Conservation (phyloP, 2,329 filamentous ascomycete species). For the Penicillium janthinellum region DNA sequence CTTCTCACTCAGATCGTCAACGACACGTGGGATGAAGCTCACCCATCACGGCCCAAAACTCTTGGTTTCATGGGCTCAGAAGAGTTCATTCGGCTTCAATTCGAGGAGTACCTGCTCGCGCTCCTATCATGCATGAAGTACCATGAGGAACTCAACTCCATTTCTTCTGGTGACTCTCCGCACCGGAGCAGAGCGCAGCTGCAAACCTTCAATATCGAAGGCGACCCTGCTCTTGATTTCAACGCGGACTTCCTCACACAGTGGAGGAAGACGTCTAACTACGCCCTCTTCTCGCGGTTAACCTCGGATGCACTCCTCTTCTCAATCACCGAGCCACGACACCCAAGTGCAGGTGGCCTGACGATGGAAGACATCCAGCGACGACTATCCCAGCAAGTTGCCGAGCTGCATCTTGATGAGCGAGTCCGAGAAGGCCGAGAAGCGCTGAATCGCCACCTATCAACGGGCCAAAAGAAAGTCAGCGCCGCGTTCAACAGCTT, state of each 20-base stretch:
- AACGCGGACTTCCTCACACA: slow-evolving; percentile 80
- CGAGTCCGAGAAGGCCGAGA: slow-evolving; percentile 81
- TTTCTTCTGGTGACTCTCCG: slow-evolving; percentile 49
- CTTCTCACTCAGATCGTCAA: slow-evolving; percentile 90
- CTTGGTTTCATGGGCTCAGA: slow-evolving; percentile 94
- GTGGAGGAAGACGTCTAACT: slow-evolving; percentile 89
- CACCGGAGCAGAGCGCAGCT: slow-evolving; percentile 53
- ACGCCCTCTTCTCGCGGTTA: slow-evolving; percentile 78
- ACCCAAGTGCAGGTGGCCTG: slow-evolving; percentile 89
- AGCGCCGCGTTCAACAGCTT: slow-evolving; percentile 83
- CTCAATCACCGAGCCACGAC: slow-evolving; percentile 88
- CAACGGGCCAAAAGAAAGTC: slow-evolving; percentile 83
- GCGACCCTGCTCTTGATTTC: slow-evolving; percentile 84
- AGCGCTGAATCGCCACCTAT: slow-evolving; percentile 83
- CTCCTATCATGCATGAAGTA: slow-evolving; percentile 89
- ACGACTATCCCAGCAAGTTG: slow-evolving; percentile 84
- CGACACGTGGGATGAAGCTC: slow-evolving; percentile 93
- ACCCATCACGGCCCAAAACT: slow-evolving; percentile 87
- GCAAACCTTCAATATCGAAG: slow-evolving; percentile 65
- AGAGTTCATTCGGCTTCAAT: slow-evolving; percentile 95
- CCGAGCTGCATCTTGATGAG: slow-evolving; percentile 91
- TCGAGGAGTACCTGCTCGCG: slow-evolving; percentile 92
- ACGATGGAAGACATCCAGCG: slow-evolving; percentile 94
- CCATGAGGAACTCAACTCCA: slow-evolving; percentile 64
- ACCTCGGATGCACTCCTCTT: slow-evolving; percentile 83